phyloP scores from a whole-genome alignment of 176 grass and related monocot genomes.

The Rhynchospora tenuis region DNA sequence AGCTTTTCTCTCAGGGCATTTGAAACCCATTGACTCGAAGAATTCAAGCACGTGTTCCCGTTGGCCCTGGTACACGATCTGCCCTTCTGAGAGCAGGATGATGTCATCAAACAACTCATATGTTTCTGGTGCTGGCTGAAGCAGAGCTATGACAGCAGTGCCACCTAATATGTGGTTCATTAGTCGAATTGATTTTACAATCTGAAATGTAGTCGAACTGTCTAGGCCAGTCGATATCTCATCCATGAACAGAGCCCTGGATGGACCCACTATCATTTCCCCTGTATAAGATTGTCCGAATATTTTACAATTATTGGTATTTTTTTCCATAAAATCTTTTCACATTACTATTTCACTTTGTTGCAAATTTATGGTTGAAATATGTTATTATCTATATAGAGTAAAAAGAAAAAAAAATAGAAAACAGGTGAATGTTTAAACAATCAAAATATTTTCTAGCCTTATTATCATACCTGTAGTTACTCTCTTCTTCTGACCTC shows the following conservation, averaged over 20 bases:
- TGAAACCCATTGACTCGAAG: constrained; percentile 25
- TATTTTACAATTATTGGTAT: too few species aligned
- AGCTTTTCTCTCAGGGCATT: constrained; percentile 30
- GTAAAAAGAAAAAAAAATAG: too few species aligned
- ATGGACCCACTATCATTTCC: constrained; percentile 75
- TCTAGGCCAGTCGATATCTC: constrained; percentile 79
- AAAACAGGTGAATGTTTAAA: too few species aligned
- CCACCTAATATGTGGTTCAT: constrained; percentile 7
- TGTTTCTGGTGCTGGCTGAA: constrained; percentile 25
- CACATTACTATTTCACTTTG: too few species aligned
- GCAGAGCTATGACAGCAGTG: constrained; percentile 24
- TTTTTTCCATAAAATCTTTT: too few species aligned
- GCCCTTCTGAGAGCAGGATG: constrained; percentile 27
- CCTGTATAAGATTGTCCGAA: too few species aligned
- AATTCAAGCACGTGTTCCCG: constrained; percentile 17
- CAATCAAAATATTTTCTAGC: too few species aligned
- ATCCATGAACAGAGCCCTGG: constrained; percentile 88
- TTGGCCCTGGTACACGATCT: constrained; percentile 29
- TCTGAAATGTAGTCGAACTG: constrained; percentile 33
- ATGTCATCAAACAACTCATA: constrained; percentile 34
- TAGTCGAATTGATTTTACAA: constrained; percentile 24
- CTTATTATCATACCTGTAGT: constrained; percentile 46
- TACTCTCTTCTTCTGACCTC: constrained; percentile 86
- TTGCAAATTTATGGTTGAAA: too few species aligned
- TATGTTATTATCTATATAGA: too few species aligned